phyloP scores from a whole-genome alignment of 2,329 filamentous ascomycete genomes.

The Scedosporium apiospermum region DNA sequence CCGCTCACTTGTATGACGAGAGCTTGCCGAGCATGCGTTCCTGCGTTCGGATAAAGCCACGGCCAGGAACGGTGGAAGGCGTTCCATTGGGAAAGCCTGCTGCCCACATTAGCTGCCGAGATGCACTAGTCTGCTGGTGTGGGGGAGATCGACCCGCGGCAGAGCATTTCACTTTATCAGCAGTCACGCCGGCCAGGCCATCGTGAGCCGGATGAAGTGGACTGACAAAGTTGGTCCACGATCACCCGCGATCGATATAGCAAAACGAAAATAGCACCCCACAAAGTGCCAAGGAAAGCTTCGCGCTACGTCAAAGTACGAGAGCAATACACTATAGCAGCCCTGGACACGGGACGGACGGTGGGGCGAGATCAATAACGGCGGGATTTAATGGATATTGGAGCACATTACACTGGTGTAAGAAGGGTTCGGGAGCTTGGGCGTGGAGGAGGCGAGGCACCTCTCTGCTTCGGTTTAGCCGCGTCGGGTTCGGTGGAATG shows the following conservation, averaged over 20 bases:
- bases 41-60: not conserved
- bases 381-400: not conserved
- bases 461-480: not conserved
- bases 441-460: not conserved
- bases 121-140: not conserved
- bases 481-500: not conserved
- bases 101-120: not conserved
- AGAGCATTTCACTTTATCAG: not conserved
- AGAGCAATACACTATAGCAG: too few relatives aligned
- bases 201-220: too few relatives aligned
- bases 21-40: not conserved
- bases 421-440: not conserved
- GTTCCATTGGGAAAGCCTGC: not conserved
- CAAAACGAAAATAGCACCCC: not conserved
- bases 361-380: not conserved
- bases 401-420: not conserved
- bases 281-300: not conserved
- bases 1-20: too few relatives aligned
- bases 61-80: not conserved
- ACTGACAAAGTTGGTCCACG: not conserved
- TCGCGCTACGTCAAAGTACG: not conserved
- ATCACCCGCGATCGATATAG: not conserved
- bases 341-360: not conserved
- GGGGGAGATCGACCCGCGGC: too few relatives aligned
- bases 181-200: not conserved